Evolutionary conservation across 2,329 filamentous ascomycete genomes (phyloP).

Genomic region (Fusarium agapanthi): DNA sequence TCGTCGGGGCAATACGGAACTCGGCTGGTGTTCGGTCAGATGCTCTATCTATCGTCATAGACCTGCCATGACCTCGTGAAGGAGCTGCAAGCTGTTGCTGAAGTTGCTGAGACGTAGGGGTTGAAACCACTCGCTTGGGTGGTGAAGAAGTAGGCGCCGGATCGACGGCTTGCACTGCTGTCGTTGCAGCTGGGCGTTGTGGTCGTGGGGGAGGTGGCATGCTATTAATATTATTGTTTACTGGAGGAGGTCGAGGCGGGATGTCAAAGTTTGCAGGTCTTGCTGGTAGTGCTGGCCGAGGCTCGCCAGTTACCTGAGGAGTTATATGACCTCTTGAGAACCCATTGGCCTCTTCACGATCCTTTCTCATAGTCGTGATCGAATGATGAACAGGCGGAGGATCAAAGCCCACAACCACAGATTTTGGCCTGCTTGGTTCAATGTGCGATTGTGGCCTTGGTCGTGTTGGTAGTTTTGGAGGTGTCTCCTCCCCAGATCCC

Average conservation of each 20-base stretch:
- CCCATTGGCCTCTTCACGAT: slow-evolving; percentile 57
- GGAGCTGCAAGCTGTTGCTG: slow-evolving; percentile 46
- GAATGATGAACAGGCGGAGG: slow-evolving; percentile 63
- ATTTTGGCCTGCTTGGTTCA: slow-evolving; percentile 35
- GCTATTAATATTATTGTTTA: slow-evolving; percentile 27
- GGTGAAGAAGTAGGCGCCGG: slow-evolving; percentile 33
- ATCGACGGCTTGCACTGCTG: slow-evolving; percentile 29
- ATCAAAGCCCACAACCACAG: slow-evolving; percentile 51
- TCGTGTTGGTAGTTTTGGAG: slow-evolving; percentile 59
- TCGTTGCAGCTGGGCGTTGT: slow-evolving; percentile 50
- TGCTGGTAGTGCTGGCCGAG: slow-evolving; percentile 58
- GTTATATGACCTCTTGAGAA: slow-evolving; percentile 48
- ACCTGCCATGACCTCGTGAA: slow-evolving; percentile 43
- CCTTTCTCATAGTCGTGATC: slow-evolving; percentile 54
- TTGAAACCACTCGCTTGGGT: slow-evolving; percentile 45
- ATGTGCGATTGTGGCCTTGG: slow-evolving; percentile 55
- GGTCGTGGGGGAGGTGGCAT: slow-evolving; percentile 56
- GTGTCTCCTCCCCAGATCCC: slow-evolving; percentile 61
- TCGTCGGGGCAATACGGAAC: slow-evolving; percentile 36
- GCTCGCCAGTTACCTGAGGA: slow-evolving; percentile 54
- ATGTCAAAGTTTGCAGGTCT: slow-evolving; percentile 52
- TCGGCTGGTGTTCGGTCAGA: slow-evolving; percentile 40
- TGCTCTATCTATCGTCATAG: slow-evolving; percentile 49
- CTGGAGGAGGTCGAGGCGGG: slow-evolving; percentile 22
- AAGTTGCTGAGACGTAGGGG: slow-evolving; percentile 41